Evolutionary conservation across 1,284 basidiomycete species (phyloP), one percentile per base, ranked within the genome.

Genomic region (Ustilago trichophora): DNA sequence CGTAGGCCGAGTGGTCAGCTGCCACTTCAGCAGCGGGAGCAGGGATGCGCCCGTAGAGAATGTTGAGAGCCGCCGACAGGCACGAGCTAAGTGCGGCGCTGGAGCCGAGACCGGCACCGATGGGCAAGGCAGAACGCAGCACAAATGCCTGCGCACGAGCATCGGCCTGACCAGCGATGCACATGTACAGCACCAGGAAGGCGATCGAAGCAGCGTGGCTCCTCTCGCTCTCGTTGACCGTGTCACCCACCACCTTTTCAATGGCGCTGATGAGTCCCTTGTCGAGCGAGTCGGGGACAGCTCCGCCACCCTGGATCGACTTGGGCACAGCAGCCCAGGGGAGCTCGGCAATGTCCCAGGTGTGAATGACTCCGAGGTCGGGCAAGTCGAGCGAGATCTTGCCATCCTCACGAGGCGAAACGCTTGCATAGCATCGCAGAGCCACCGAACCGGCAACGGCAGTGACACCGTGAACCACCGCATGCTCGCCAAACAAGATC

Each of bases 401-500:
- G 46, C 85, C 85, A 80, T 94, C 91, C 29, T 86, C 82, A 51
- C 90, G 88, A 11, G 91, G 89, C 9, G 89, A 87, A 35, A 90
- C 86, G 48, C 92, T 86, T 9, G 90, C 91, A 83, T 93, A 99
- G 83, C 95, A 98, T 45, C 96, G 90, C 56, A 98, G 88, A 81
- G 95, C 92, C 26, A 98, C 91, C 10, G 93, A 90, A 21, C 93
- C 94, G 10, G 95, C 96, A 44, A 99, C 88, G 6, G 96, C 96
- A 56, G 93, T 96, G 50, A 94, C 91, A 52, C 96, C 96, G 81
- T 98, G 91, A 18, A 99, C 96, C 48, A 99, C 96, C 15, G 96
- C 96, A 83, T 99, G 96, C 83, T 99, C 96, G 48, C 96, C 96
- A 73, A 98, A 98, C 55, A 99, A 83, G 72, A 99, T 98, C 64